A percentile compares a stretch with the other conserved stretches of the same genome.
Evolutionary conservation across 2,329 filamentous ascomycete genomes (phyloP).

Genomic region (Calonectria hongkongensis): DNA sequence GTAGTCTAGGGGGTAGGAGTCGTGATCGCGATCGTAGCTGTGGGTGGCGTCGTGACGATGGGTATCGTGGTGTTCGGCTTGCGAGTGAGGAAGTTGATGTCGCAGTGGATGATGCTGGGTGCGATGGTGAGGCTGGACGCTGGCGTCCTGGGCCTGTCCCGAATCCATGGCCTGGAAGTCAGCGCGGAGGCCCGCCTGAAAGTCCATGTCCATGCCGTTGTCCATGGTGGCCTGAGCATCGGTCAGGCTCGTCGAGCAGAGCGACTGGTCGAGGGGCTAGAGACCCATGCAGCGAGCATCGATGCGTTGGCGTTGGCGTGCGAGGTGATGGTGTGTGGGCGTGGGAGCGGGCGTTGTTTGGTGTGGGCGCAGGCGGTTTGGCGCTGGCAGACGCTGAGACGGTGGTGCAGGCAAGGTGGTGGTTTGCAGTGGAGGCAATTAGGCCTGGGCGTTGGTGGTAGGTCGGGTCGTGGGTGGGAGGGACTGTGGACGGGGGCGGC

Average conservation of each 20-base stretch:
- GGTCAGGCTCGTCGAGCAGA: conserved; percentile 65
- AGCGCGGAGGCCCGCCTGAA: conserved; percentile 48
- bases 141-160: conserved; percentile 44
- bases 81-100: conserved; percentile 54
- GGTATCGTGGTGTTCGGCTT: conserved; percentile 55
- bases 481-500: conserved; percentile 29
- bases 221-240: conserved; percentile 71
- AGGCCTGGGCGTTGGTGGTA: conserved; percentile 28
- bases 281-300: conserved; percentile 68
- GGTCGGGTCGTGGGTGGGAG: conserved; percentile 25
- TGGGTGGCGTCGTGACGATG: conserved; percentile 52
- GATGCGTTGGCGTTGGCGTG: conserved; percentile 66
- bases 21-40: conserved; percentile 50
- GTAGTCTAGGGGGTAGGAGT: conserved; percentile 42
- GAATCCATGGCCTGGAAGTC: conserved; percentile 53
- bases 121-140: conserved; percentile 52
- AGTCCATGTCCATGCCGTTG: conserved; percentile 60
- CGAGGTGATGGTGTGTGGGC: conserved; percentile 47
- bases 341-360: conserved; percentile 60
- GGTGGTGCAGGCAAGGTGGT: conserved; percentile 26
- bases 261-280: conserved; percentile 64
- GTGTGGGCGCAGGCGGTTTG: conserved; percentile 41
- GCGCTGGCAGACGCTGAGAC: conserved; percentile 38
- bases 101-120: conserved; percentile 55
- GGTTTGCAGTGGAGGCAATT: conserved; percentile 35